Percentiles rank a stretch among this genome's conserved stretches.
phyloP scores from a whole-genome alignment of 2,329 filamentous ascomycete species.

The Fusarium sp. region DNA sequence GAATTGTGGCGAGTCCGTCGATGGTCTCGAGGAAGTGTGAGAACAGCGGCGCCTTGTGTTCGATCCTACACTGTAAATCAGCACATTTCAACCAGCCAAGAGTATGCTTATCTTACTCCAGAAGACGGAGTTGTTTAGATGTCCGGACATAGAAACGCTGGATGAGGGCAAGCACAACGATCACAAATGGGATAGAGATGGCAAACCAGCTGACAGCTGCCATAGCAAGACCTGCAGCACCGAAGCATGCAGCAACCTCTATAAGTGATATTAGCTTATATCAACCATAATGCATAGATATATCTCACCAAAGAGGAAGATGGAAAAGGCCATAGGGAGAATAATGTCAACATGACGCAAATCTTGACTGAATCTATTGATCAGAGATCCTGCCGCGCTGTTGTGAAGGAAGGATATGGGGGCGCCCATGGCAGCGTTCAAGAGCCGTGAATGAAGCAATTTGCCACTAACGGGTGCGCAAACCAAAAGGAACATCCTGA shows the following conservation, averaged over 20 bases:
- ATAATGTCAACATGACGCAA: slow-evolving; percentile 52
- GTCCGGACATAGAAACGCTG: slow-evolving; percentile 65
- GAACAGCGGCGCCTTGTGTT: slow-evolving; percentile 47
- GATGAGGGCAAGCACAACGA: slow-evolving; percentile 53
- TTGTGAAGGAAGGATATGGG: slow-evolving; percentile 44
- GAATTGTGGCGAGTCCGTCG: slow-evolving; percentile 47
- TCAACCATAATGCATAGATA: background rate
- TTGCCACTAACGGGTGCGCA: slow-evolving; percentile 40
- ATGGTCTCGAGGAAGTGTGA: slow-evolving; percentile 48
- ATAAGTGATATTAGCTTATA: background rate
- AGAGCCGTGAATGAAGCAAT: slow-evolving; percentile 36
- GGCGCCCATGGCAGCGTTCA: slow-evolving; percentile 41
- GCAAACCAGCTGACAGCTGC: slow-evolving; percentile 56
- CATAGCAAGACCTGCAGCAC: slow-evolving; percentile 55
- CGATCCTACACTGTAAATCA: slow-evolving; percentile 36
- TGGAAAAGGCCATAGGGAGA: slow-evolving; percentile 44
- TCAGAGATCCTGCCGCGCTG: slow-evolving; percentile 41
- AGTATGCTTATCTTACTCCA: slow-evolving; percentile 49
- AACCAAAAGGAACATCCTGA: slow-evolving; percentile 40
- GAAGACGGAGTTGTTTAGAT: slow-evolving; percentile 62
- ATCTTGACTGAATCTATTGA: slow-evolving; percentile 54
- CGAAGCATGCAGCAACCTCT: slow-evolving; percentile 50
- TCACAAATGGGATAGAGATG: slow-evolving; percentile 55
- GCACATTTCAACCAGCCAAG: background rate
- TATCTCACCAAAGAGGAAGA: slow-evolving; percentile 42